These are phyloP conservation scores for Spizellomyces sp. DNA, from an alignment of 192 early-diverging fungal species.

Conservation along the genomic window DNA sequence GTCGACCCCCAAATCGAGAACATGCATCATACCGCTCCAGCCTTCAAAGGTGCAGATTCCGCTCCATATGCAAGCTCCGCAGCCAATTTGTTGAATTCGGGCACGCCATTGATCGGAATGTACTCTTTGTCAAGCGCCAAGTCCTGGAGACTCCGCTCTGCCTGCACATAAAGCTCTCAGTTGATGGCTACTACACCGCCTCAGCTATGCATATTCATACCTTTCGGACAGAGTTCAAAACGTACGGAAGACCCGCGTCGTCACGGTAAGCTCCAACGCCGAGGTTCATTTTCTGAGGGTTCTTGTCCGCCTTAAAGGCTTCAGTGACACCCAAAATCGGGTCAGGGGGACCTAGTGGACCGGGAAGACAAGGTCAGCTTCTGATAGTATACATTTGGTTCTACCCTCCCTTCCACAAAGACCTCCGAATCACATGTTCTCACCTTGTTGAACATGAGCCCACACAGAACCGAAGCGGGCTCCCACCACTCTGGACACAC, in stretches of 20 bases:
- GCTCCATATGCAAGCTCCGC: constrained; percentile 84
- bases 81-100: constrained; percentile 81
- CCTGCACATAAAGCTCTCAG: constrained; percentile 48
- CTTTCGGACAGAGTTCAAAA: constrained; percentile 86
- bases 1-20: constrained; percentile 3
- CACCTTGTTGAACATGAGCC: constrained; percentile 38
- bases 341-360: constrained; percentile 52
- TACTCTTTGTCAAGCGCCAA: constrained; percentile 92
- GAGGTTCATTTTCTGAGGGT: constrained; percentile 95
- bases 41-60: constrained; percentile 66
- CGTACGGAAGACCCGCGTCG: constrained; percentile 86
- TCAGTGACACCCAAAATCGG: constrained; percentile 78
- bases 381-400: not conserved
- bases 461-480: constrained; percentile 25
- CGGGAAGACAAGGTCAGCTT: not conserved
- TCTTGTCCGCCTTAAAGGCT: constrained; percentile 89
- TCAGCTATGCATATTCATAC: constrained; percentile 36
- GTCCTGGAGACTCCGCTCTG: constrained; percentile 74
- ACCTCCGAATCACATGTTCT: not conserved
- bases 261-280: constrained; percentile 98
- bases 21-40: constrained; percentile 55
- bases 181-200: not conserved
- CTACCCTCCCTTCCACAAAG: not conserved
- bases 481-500: not conserved
- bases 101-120: constrained; percentile 89